Conservation (phyloP, 2,329 filamentous ascomycete genomes). For the Thielaviopsis ethacetica region DNA sequence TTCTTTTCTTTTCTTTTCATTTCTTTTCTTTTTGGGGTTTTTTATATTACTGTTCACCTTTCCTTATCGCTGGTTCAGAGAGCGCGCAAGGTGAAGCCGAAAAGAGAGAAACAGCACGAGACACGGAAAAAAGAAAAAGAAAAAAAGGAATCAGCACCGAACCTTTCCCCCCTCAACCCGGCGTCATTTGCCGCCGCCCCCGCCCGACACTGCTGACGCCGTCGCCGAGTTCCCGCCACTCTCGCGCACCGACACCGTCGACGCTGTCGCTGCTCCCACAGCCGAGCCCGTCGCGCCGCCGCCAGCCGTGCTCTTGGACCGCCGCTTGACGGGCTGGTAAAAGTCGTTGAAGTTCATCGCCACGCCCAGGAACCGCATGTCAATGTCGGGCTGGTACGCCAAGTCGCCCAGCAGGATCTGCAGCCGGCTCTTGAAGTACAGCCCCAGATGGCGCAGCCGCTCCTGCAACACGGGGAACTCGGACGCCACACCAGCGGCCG, state of each 20-base stretch:
- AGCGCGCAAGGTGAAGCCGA: no score
- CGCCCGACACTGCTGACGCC: not conserved
- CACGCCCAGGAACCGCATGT: slow-evolving; percentile 88
- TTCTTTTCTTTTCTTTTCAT: not conserved
- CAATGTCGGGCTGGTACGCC: slow-evolving; percentile 82
- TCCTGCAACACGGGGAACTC: slow-evolving; percentile 60
- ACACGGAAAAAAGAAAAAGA: not conserved
- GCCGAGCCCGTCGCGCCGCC: slow-evolving; percentile 12
- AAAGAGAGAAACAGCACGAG: not conserved
- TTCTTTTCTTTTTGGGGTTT: not conserved
- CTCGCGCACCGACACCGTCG: not conserved
- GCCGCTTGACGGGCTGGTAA: slow-evolving; percentile 61
- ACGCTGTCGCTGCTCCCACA: not conserved
- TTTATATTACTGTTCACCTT: not conserved
- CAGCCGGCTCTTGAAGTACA: slow-evolving; percentile 61
- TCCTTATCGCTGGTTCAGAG: not conserved
- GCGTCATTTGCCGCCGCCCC: not conserved
- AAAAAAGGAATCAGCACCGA: not conserved
- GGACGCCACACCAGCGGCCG: slow-evolving; percentile 34
- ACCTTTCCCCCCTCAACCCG: not conserved
- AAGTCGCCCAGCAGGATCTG: slow-evolving; percentile 77
- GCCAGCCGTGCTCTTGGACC: slow-evolving; percentile 28
- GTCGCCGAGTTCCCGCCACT: not conserved
- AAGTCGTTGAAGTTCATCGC: slow-evolving; percentile 99
- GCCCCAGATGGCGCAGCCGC: slow-evolving; percentile 54